Evolutionary conservation across 129 eudicot genomes (phyloP), one percentile per base, ranked within the genome.

Genomic region (Ambrosia artemisiifolia): DNA sequence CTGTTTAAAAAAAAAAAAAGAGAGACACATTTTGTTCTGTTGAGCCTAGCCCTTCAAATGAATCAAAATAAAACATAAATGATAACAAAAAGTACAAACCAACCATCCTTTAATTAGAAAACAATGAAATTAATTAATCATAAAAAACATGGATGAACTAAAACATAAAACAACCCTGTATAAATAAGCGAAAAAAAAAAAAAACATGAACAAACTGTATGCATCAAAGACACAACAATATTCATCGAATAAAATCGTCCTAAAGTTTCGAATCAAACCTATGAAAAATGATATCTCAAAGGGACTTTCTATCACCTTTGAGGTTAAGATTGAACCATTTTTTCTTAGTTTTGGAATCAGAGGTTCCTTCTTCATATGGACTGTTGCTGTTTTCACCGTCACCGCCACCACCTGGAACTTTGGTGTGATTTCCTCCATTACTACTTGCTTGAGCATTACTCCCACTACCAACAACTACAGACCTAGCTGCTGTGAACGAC

Each of bases 291-390:
- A 5, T 60, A 5, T 60, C 63, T 75, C 64, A 81, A 48, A 69
- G 69, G 16, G 75, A 11, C 65, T 83, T 90, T 69, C 75, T 88
- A 54, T 91, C 95, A 3, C 92, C 88, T 81, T 86, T 91, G 35
- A 83, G 84, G 75, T 84, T 85, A 51, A 91, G 87, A 76, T 78
- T 83, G 74, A 88, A 91, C 98, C 98, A 94, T 82, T 83, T 90
- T 69, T 79, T 90, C 82, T 83, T 90, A 8, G 79, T 6, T 63
- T 86, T 90, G 11, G 86, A 83, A 68, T 94, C 98, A 33, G 95
- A 78, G 60, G 85, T 69, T 49, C 95, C 93, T 60, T 94, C 96
- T 72, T 84, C 96, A 78, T 34, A 18, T 24, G 91, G 94, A 63
- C 93, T 86, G 72, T 78, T 87, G 19, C 83, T 67, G 73, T 71